phyloP scores from a whole-genome alignment of 495 filamentous ascomycete genomes.

The Lentithecium fluviatile region DNA sequence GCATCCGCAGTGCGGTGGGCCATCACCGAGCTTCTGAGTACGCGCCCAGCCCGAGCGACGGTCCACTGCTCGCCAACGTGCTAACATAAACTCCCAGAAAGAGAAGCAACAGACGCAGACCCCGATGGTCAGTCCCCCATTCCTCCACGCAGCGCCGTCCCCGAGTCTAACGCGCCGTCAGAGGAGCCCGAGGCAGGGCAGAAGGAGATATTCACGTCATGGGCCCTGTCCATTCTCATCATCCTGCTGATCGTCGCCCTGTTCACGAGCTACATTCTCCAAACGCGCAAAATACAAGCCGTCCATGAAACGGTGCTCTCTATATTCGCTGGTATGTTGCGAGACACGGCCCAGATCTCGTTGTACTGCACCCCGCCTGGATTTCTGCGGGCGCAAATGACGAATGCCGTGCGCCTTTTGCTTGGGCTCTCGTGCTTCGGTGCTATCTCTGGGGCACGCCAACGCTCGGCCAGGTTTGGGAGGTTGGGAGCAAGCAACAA shows the following conservation, averaged over 20 bases:
- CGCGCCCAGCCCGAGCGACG: neutral
- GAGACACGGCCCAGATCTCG: neutral
- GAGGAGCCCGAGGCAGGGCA: conserved; percentile 61
- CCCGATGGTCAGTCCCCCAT: conserved; percentile 37
- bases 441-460: too few species aligned
- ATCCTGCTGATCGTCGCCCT: conserved; percentile 88
- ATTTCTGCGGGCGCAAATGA: too few species aligned
- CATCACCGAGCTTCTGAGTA: conserved; percentile 46
- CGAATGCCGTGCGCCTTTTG: too few species aligned
- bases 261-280: conserved; percentile 94
- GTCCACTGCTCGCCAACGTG: conserved; percentile 19
- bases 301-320: conserved; percentile 97
- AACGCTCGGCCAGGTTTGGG: too few species aligned
- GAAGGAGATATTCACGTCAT: conserved; percentile 91
- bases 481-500: neutral
- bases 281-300: conserved; percentile 91
- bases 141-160: conserved; percentile 2
- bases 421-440: too few species aligned
- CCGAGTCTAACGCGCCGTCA: conserved; percentile 19
- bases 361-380: neutral
- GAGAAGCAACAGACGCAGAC: conserved; percentile 43
- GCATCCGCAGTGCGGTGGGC: conserved; percentile 43
- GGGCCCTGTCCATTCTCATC: conserved; percentile 95
- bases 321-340: conserved; percentile 83
- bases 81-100: conserved; percentile 33